A percentile compares a stretch with the other conserved stretches of the same genome.
Evolutionary conservation across 2,329 filamentous ascomycete genomes (phyloP).

Genomic region (Amauroascus niger): DNA sequence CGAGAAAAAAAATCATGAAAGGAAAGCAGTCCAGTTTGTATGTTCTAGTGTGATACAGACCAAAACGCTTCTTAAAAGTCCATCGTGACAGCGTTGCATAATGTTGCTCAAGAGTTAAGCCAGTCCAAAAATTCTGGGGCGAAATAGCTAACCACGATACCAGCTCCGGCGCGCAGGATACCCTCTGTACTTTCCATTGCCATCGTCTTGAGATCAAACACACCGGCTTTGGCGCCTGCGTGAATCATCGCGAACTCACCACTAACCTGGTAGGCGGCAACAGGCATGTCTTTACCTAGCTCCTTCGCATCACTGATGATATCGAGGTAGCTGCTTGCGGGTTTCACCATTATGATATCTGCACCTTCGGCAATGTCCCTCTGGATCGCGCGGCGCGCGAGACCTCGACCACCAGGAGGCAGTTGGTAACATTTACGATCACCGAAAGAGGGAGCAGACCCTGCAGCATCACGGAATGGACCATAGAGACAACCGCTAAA

Average conservation of each 20-base stretch:
- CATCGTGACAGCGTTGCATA: neutral
- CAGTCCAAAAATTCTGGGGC: conserved; percentile 66
- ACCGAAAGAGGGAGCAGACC: conserved; percentile 81
- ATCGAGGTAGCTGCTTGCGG: conserved; percentile 87
- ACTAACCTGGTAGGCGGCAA: conserved; percentile 93
- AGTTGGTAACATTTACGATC: conserved; percentile 96
- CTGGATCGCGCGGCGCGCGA: conserved; percentile 80
- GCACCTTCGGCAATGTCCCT: conserved; percentile 89
- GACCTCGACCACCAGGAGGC: conserved; percentile 79
- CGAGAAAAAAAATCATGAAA: neutral
- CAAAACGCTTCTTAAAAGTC: neutral
- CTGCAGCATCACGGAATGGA: conserved; percentile 92
- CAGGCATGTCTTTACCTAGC: conserved; percentile 77
- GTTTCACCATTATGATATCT: conserved; percentile 99
- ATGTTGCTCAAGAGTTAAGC: conserved; percentile 30
- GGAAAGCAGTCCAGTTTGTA: neutral
- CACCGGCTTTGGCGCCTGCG: conserved; percentile 86
- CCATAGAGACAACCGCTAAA: conserved; percentile 95
- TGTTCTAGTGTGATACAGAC: neutral
- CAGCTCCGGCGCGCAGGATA: conserved; percentile 84
- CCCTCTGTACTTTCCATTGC: conserved; percentile 90
- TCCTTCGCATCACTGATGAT: conserved; percentile 98
- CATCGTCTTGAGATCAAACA: conserved; percentile 91
- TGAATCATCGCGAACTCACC: conserved; percentile 98
- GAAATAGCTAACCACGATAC: conserved; percentile 90